phyloP scores from a whole-genome alignment of 352 stramenopile species.

The Pilasporangium apinafurcum region DNA sequence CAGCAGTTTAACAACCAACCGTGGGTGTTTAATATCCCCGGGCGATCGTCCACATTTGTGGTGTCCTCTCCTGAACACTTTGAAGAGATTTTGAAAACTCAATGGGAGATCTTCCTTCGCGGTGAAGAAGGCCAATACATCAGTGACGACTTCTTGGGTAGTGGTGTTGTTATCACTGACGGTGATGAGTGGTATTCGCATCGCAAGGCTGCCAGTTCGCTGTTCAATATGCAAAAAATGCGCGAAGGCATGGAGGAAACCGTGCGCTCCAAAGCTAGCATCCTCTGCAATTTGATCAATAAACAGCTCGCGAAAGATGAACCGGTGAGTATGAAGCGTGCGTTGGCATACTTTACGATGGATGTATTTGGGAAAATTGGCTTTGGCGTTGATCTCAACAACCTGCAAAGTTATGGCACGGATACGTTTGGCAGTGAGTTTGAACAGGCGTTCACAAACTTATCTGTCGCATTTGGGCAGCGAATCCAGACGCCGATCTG shows the following conservation, averaged over 20 bases:
- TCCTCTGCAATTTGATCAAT: slow-evolving; percentile 19
- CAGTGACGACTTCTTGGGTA: slow-evolving; percentile 48
- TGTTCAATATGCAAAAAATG: slow-evolving; percentile 65
- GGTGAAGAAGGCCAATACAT: slow-evolving; percentile 25
- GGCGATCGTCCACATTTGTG: slow-evolving; percentile 20
- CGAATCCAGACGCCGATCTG: slow-evolving; percentile 24
- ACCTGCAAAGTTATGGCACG: slow-evolving; percentile 21
- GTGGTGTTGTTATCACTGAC: slow-evolving; percentile 61
- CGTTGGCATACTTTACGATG: slow-evolving; percentile 55
- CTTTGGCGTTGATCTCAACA: slow-evolving; percentile 58
- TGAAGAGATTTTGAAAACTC: slow-evolving; percentile 36
- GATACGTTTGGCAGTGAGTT: too few species aligned
- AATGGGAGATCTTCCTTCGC: slow-evolving; percentile 50
- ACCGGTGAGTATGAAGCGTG: slow-evolving; percentile 21
- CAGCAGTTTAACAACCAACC: slow-evolving; percentile 16
- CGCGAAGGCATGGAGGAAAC: slow-evolving; percentile 33
- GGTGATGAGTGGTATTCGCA: slow-evolving; percentile 49
- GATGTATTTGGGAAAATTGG: slow-evolving; percentile 70
- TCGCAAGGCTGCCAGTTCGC: slow-evolving; percentile 78
- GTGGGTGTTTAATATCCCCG: slow-evolving; percentile 21
- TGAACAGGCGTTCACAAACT: slow-evolving; percentile 35
- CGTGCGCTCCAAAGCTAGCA: slow-evolving; percentile 14
- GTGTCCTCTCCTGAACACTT: slow-evolving; percentile 20
- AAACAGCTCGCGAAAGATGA: slow-evolving; percentile 5
- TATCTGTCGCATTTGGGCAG: slow-evolving; percentile 20